Evolutionary conservation across 768 basidiomycete genomes (phyloP), one percentile per base, ranked within the genome.

Genomic region (Serendipita vermifera): DNA sequence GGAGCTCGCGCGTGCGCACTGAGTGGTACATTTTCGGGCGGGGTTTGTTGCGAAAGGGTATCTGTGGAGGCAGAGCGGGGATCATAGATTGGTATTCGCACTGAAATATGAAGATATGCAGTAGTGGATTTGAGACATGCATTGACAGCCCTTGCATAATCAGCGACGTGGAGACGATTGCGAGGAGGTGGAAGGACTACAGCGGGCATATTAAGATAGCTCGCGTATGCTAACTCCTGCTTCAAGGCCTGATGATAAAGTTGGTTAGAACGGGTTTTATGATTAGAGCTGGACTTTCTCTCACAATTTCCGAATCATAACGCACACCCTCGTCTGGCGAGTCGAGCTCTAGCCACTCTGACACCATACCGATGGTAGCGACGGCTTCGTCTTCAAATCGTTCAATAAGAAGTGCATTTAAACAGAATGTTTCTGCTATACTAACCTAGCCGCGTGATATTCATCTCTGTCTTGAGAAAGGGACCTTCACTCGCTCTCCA

Each of bases 311-410:
- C 40, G 91, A 85, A 65, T 99, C 96, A 63, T 94, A 89, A 40
- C 96, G 80, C 55, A 98, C 83, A 76, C 93, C 90, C 63, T 91
- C 89, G 68, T 97, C 92, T 0, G 79, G 72, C 5, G 89, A 83
- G 69, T 99, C 96, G 35, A 99, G 74, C 67, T 96, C 90, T 2
- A 99, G 75, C 96, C 96, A 99, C 56, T 93, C 88, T 2, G 92
- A 91, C 5, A 87, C 75, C 67, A 96, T 77, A 3, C 75, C 83
- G 13, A 87, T 80, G 33, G 86, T 71, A 26, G 75, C 75, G 58
- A 85, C 81, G 7, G 81, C 78, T 63, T 90, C 86, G 67, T 87
- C 87, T 89, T 62, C 46, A 27, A 51, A 26, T 20, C 32, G 9
- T 15, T 51, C 27, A 51, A 27, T 3, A 26, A 33, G 31, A 5